Base-by-base conservation (phyloP, 441 rosid species). In the Syzygium malaccense region DNA sequence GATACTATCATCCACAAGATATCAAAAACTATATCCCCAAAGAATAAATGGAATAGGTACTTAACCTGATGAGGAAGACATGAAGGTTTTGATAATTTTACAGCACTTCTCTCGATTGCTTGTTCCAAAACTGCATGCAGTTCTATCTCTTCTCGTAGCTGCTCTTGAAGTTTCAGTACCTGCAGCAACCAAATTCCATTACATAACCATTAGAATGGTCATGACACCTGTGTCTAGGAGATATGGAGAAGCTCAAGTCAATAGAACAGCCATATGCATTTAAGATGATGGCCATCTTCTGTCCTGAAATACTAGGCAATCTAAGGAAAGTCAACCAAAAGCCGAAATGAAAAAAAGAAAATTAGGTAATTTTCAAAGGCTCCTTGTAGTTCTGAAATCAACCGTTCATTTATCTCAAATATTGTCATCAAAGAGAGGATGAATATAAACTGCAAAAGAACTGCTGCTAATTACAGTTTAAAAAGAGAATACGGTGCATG, bases 141-240 rank as follows among this genome's bases (percentile, higher is more conserved):
- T 89, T 94, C 92, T 88, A 93, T 92, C 94, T 97, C 98, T 90
- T 93, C 92, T 91, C 89, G 94, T 89, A 97, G 91, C 91, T 94
- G 95, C 90, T 92, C 93, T 87, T 92, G 95, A 90, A 97, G 89
- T 88, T 89, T 92, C 85, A 92, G 91, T 66, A 96, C 96, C 99
- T 97, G 95, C 91, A 90, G 90, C 85, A 91, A 85, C 83, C 57
- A 54, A 14, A 89, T 45, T 78, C 88, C 84, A 60, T 86, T 54
- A 55, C 41, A 57, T 45, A 32, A 86, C 23, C 49, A 66, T 84
- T 75, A 62, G 68, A n/a, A 55, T 54, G n/a, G 85, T 68, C 85
- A 57, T 4, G 45, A 89, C 86, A 64, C 60, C 85, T 71, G 17
- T 71, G 83, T 71, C 78, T 86, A 85, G 86, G 66, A 55, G n/a